These are phyloP conservation scores for Aspergillus niger DNA, from an alignment of 2,329 filamentous ascomycete species.

Conservation along the genomic window DNA sequence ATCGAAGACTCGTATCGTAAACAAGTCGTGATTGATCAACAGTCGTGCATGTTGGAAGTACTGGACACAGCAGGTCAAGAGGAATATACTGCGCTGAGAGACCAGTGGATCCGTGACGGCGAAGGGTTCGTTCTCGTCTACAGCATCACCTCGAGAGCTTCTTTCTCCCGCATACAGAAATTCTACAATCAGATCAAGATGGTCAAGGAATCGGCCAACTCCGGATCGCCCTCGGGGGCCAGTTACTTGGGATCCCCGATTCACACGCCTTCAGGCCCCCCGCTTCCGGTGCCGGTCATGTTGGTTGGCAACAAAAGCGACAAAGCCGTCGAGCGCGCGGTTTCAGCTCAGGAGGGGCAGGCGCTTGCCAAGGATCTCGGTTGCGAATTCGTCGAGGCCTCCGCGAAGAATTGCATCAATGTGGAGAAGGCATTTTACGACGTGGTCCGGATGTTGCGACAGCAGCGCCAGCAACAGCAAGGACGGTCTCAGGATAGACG, in stretches of 20 bases:
- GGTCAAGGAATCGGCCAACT: constrained; percentile 80
- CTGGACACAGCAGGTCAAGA: constrained; percentile 97
- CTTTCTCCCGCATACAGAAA: constrained; percentile 89
- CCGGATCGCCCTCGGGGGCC: constrained; percentile 55
- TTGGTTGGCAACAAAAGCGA: constrained; percentile 98
- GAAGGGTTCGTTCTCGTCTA: constrained; percentile 98
- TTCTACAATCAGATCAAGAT: constrained; percentile 97
- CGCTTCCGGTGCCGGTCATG: constrained; percentile 85
- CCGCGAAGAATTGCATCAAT: constrained; percentile 97
- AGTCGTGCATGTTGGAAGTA: constrained; percentile 96
- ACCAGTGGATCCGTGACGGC: constrained; percentile 98
- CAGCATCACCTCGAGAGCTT: constrained; percentile 95
- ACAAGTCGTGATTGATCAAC: constrained; percentile 81
- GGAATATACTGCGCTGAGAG: constrained; percentile 93
- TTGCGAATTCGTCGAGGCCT: constrained; percentile 96
- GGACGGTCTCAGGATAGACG: constrained; percentile 40
- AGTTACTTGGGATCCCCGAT: constrained; percentile 54
- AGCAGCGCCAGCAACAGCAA: constrained; percentile 67
- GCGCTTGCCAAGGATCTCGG: constrained; percentile 87
- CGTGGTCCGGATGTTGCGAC: constrained; percentile 85
- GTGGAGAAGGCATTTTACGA: constrained; percentile 99
- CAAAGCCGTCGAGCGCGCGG: constrained; percentile 90
- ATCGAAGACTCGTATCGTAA: constrained; percentile 71
- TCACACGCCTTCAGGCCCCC: constrained; percentile 50
- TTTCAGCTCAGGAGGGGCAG: constrained; percentile 93